Evolutionary conservation across 108 stramenopile genomes (phyloP).

Genomic region (Chaetoceros tenuissimus): DNA sequence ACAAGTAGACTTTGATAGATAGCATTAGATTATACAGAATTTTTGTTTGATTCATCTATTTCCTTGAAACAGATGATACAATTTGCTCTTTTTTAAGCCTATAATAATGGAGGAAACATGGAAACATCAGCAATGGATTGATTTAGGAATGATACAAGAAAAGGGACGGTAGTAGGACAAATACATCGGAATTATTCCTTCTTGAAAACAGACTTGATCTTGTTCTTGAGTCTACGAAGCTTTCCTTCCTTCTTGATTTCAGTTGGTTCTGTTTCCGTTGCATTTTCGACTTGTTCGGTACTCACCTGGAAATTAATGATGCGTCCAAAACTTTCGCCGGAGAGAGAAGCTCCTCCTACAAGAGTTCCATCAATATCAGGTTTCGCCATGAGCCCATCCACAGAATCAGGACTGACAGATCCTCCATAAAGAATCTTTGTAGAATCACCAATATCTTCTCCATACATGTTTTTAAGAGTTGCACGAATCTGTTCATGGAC

Average conservation of each 20-base stretch:
- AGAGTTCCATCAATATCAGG: conserved; percentile 95
- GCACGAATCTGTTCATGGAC: conserved; percentile 77
- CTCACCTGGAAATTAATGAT: conserved; percentile 83
- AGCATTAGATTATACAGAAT: no score
- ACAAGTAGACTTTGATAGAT: no score
- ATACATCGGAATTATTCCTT: no score
- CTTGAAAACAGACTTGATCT: background rate
- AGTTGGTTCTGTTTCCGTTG: background rate
- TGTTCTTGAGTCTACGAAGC: background rate
- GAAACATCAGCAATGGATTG: no score
- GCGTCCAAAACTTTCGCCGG: conserved; percentile 77
- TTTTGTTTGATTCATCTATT: no score
- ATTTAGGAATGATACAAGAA: no score
- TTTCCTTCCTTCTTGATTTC: background rate
- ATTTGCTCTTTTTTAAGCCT: no score
- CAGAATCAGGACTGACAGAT: conserved; percentile 87
- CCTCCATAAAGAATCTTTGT: conserved; percentile 92
- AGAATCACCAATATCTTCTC: conserved; percentile 54
- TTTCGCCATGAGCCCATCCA: conserved; percentile 84
- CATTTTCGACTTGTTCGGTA: background rate
- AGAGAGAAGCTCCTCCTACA: conserved; percentile 92
- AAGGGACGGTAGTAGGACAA: no score
- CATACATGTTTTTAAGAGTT: conserved; percentile 75
- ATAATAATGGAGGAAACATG: no score
- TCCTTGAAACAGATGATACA: no score